phyloP scores from a whole-genome alignment of 2,329 filamentous ascomycete species.

The Ophiostoma piceae region DNA sequence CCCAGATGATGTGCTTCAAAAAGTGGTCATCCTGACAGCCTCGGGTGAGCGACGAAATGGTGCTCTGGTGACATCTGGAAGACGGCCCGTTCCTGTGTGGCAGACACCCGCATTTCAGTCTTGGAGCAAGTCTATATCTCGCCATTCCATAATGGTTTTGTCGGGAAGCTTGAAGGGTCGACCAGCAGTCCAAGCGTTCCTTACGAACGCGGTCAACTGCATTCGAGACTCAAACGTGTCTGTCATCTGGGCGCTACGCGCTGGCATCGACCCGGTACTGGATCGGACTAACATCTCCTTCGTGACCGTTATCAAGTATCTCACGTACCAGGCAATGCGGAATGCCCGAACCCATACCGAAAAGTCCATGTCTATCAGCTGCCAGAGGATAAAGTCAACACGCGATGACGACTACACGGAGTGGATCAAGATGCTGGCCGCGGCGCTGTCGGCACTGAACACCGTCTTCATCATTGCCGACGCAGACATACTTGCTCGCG shows the following conservation, averaged over 20 bases:
- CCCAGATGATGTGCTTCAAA: neutral
- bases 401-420: neutral
- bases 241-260: neutral
- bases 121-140: neutral
- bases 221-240: neutral
- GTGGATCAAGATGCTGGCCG: constrained; percentile 1
- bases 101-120: neutral
- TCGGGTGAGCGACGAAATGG: neutral
- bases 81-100: neutral
- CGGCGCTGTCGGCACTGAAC: neutral
- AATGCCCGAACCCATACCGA: neutral
- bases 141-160: neutral
- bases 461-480: neutral
- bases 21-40: neutral
- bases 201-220: neutral
- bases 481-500: neutral
- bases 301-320: neutral
- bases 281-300: neutral
- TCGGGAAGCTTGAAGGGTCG: neutral
- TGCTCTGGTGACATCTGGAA: neutral
- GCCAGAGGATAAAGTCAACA: neutral
- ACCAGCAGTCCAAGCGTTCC: neutral
- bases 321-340: neutral
- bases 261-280: neutral
- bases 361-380: neutral